Evolutionary conservation across 176 grass and related monocot genomes (phyloP).

Genomic region (Olyra latifolia): DNA sequence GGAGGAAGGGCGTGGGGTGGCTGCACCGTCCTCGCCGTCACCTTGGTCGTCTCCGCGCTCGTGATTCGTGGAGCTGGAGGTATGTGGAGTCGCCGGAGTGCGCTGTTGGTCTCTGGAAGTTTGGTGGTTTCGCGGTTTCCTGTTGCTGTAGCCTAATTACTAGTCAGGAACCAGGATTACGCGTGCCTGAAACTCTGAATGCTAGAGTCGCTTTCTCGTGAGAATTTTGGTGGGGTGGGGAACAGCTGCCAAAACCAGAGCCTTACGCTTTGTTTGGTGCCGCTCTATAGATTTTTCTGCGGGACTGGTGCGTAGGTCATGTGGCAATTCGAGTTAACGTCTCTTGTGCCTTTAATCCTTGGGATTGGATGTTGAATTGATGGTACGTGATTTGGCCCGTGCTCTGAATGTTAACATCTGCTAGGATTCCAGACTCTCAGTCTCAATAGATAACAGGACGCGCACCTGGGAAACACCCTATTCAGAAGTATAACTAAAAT

Average conservation of each 20-base stretch:
- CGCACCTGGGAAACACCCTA: neutral
- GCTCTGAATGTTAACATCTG: neutral
- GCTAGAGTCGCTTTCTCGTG: neutral
- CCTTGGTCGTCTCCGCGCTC: conserved; percentile 26
- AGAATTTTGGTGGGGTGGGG: neutral
- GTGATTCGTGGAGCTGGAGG: conserved; percentile 33
- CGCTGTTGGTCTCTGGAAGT: neutral
- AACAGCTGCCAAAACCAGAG: conserved; percentile 19
- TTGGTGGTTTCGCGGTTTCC: conserved; percentile 5
- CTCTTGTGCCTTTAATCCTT: conserved; percentile 5
- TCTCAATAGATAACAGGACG: neutral
- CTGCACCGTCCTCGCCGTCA: conserved; percentile 26
- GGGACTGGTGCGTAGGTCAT: neutral
- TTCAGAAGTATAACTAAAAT: neutral
- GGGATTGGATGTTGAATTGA: neutral
- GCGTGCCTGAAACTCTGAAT: neutral
- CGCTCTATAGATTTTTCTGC: neutral
- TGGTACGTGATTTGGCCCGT: neutral
- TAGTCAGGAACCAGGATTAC: neutral
- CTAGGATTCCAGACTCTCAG: neutral
- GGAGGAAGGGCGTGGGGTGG: neutral
- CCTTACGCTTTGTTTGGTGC: neutral
- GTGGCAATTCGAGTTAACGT: neutral
- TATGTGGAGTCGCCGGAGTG: neutral
- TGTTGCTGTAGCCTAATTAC: neutral